A percentile compares a stretch with the other conserved stretches of the same genome.
phyloP scores from a whole-genome alignment of 305 asterid species.

The Euphrasia arctica region DNA sequence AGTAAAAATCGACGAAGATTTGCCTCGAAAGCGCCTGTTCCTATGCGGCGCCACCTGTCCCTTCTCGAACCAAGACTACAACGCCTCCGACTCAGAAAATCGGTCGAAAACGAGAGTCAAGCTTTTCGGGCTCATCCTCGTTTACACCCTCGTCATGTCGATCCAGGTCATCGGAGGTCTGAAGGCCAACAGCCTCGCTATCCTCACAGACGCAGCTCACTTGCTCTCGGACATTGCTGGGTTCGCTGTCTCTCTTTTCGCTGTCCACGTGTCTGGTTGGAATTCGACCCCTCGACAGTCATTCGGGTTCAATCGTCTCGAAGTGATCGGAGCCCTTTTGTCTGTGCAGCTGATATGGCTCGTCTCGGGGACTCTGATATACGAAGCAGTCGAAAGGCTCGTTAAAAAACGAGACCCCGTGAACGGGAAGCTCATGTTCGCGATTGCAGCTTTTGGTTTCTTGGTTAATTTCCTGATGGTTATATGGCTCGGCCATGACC shows the following conservation, averaged over 20 bases:
- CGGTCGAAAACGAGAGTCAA: conserved; percentile 51
- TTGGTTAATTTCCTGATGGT: conserved; percentile 58
- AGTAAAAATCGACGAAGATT: conserved; percentile 27
- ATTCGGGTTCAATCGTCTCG: conserved; percentile 65
- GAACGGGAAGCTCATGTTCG: conserved; percentile 63
- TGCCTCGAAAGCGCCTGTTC: conserved; percentile 26
- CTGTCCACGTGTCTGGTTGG: conserved; percentile 67
- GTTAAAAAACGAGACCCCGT: conserved; percentile 44
- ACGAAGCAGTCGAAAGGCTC: conserved; percentile 53
- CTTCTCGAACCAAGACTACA: conserved; percentile 46
- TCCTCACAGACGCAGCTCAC: conserved; percentile 68
- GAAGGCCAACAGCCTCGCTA: conserved; percentile 59
- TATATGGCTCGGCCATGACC: conserved; percentile 61
- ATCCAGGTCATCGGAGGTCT: conserved; percentile 51
- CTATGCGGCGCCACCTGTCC: conserved; percentile 57
- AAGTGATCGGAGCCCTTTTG: conserved; percentile 64
- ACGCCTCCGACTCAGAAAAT: conserved; percentile 38
- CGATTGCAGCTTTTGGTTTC: conserved; percentile 57
- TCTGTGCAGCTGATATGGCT: conserved; percentile 78
- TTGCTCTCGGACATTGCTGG: conserved; percentile 69
- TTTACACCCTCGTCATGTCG: conserved; percentile 45
- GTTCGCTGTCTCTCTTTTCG: conserved; percentile 61
- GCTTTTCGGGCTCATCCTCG: conserved; percentile 53
- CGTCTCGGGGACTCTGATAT: conserved; percentile 63
- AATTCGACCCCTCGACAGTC: conserved; percentile 67